Evolutionary conservation across 208 protist genomes (phyloP), one percentile per base, ranked within the genome.

Genomic region (Balamuthia mandrillaris): DNA sequence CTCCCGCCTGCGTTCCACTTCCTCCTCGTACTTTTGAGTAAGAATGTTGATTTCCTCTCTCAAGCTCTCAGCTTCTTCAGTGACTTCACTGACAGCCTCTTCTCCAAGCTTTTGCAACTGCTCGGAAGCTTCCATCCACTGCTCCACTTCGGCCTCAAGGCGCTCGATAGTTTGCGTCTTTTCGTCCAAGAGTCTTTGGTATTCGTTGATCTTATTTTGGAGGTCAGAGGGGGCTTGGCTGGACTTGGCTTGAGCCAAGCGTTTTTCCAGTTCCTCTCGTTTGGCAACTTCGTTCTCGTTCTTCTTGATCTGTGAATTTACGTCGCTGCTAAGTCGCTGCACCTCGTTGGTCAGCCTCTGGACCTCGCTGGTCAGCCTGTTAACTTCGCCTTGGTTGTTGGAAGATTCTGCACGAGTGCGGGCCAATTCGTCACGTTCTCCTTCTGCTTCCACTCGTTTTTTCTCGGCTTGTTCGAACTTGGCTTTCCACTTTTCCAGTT

Each of bases 101-200:
- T 78, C 68, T 29, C 68, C 68, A 27, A 78, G 68, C 68, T 78
- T 78, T 49, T 78, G 68, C 68, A 78, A 49, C 68, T 78, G 68
- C 68, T 78, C 68, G 21, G 68, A 78, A 9, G 68, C 68, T 24
- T 60, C 68, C 68, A 78, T 78, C 68, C 68, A 78, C 68, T 78
- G 68, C 47, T 78, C 68, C 2, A 78, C 68, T 21, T 78, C 68
- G 47, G 45, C 68, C 31, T 78, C 68, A 16, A 78, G 68, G 27
- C 68, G 68, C 35, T 78, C 68, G 68, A 78, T 78, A 42, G 52
- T 42, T n/a, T 39, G 42, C 6, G 68, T 39, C 47, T 78, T 78
- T 24, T 78, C 68, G 68, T 78, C 68, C 7, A 78, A 49, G 45
- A 78, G 68, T 2, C 29, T 33, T 49, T 78, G 68, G 45, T 78